Percentiles rank a stretch among this genome's conserved stretches.
Conservation (phyloP, 1,284 basidiomycete species). For the Neonothopanus nambi region DNA sequence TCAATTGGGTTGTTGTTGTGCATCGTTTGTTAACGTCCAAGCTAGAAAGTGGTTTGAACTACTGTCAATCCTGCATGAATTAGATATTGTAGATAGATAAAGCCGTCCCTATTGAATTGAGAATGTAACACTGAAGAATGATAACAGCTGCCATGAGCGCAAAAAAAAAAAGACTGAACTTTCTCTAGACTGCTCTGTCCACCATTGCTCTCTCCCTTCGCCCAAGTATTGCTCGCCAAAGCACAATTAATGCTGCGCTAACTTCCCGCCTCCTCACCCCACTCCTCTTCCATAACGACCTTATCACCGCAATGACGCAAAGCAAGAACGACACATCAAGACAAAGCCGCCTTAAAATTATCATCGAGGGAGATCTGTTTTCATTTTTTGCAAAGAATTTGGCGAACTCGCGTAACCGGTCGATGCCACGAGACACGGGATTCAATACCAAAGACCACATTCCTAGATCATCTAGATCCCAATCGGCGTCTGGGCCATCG, state of each 20-base stretch:
- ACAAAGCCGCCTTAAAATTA: constrained; percentile 68
- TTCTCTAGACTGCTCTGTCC: constrained; percentile 48
- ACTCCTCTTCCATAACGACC: constrained; percentile 64
- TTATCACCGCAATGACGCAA: constrained; percentile 53
- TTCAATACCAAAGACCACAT: constrained; percentile 76
- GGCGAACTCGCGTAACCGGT: constrained; percentile 39
- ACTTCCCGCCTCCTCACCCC: constrained; percentile 70
- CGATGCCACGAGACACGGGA: constrained; percentile 54
- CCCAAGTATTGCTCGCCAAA: constrained; percentile 75
- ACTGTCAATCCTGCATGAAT: no score
- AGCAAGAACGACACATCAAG: constrained; percentile 74
- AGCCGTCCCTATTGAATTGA: no score
- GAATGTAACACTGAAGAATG: no score
- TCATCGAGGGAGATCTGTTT: constrained; percentile 59
- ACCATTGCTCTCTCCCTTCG: constrained; percentile 49
- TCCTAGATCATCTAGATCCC: constrained; percentile 75
- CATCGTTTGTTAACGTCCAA: no score
- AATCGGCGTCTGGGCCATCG: constrained; percentile 38
- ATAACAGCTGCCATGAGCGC: no score
- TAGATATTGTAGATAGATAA: no score
- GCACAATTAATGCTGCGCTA: constrained; percentile 54
- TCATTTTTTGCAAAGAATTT: constrained; percentile 56
- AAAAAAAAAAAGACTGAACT: not conserved
- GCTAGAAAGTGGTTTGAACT: no score
- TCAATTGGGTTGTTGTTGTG: no score